Conservation (phyloP, 805 yeast genomes). For the Cyberlindnera americana region DNA sequence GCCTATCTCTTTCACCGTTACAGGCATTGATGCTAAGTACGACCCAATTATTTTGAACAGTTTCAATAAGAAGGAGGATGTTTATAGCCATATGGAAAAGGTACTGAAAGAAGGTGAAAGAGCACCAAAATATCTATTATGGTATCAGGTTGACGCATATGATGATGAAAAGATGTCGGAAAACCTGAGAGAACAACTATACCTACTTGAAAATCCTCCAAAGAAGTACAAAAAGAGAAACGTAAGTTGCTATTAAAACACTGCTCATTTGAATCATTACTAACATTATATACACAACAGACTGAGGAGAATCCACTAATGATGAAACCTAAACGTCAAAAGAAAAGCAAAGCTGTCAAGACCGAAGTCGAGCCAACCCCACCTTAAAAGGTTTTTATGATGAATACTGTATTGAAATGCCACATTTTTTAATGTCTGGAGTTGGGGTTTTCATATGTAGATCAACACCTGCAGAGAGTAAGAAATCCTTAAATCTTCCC, state of each 20-base stretch:
- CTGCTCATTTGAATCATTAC: constrained; percentile 2
- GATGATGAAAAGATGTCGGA: constrained; percentile 68
- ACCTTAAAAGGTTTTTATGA: constrained; percentile 31
- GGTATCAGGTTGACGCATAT: constrained; percentile 82
- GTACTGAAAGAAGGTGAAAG: constrained; percentile 59
- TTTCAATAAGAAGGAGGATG: constrained; percentile 53
- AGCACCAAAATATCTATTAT: constrained; percentile 58
- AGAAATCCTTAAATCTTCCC: constrained; percentile 76
- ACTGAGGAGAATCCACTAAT: constrained; percentile 14
- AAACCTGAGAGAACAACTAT: constrained; percentile 52
- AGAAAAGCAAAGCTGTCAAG: constrained; percentile 6
- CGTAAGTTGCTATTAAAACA: constrained; percentile 7
- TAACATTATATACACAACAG: constrained; percentile 9
- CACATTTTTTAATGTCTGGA: constrained; percentile 51
- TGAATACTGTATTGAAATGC: constrained; percentile 60
- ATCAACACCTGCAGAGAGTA: constrained; percentile 71
- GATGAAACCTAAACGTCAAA: constrained; percentile 14
- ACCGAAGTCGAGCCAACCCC: not conserved
- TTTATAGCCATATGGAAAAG: constrained; percentile 56
- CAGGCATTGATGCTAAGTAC: constrained; percentile 61
- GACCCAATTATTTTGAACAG: constrained; percentile 65
- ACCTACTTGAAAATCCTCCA: constrained; percentile 47
- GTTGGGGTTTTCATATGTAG: constrained; percentile 40
- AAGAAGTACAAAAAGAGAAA: constrained; percentile 33
- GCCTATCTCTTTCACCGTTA: constrained; percentile 62